Evolutionary conservation across 805 yeast genomes (phyloP).

Genomic region (Lipomyces japonicus): DNA sequence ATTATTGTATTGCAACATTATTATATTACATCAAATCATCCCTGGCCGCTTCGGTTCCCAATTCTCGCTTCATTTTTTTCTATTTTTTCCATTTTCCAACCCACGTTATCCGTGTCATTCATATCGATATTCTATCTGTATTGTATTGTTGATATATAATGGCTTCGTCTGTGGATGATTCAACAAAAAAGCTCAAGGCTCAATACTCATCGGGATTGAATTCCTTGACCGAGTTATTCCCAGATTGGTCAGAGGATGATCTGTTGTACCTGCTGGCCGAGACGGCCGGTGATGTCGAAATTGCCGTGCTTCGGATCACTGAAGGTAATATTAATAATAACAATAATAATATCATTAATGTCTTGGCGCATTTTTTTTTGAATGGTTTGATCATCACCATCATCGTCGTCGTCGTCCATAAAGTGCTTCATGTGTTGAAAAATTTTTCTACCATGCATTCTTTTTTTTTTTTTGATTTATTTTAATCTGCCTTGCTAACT

Average conservation of each 20-base stretch:
- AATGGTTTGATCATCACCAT: neutral
- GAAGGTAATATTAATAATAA: no score
- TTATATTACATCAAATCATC: neutral
- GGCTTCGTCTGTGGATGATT: constrained; percentile 30
- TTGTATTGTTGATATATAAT: no score
- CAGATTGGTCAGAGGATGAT: constrained; percentile 91
- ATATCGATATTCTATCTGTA: no score
- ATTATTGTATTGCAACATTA: neutral
- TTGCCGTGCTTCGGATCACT: constrained; percentile 80
- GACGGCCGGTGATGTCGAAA: constrained; percentile 65
- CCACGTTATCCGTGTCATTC: no score
- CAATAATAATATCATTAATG: no score
- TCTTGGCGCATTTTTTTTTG: neutral
- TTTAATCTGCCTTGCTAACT: neutral
- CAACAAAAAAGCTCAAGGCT: constrained; percentile 37
- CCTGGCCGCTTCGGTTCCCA: no score
- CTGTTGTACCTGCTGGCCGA: constrained; percentile 71
- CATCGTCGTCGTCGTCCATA: neutral
- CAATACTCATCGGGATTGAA: constrained; percentile 40
- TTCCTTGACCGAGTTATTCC: constrained; percentile 78
- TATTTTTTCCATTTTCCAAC: no score
- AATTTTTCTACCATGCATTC: no score
- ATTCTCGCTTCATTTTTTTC: no score
- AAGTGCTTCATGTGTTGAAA: neutral
- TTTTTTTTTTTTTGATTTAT: no score